Conservation (phyloP, 805 yeast species). For the Kodamaea kaohsiungensis region DNA sequence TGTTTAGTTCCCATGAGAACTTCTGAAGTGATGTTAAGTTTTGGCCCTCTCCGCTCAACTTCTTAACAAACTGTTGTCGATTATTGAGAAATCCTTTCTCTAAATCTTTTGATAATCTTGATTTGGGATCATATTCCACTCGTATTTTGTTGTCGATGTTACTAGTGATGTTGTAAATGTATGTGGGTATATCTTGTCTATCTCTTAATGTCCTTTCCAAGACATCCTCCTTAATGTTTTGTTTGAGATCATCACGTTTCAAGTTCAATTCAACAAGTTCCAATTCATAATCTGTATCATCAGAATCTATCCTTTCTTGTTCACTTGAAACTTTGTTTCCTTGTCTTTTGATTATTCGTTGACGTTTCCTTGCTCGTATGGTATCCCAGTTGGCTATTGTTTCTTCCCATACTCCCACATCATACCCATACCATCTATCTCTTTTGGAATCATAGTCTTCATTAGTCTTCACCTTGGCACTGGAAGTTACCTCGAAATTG, state of each 20-base stretch:
- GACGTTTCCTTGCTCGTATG: constrained; percentile 23
- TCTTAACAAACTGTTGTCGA: constrained; percentile 52
- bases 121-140: constrained; percentile 55
- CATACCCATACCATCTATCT: constrained; percentile 83
- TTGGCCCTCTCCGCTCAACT: constrained; percentile 43
- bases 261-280: constrained; percentile 40
- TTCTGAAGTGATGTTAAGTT: constrained; percentile 27
- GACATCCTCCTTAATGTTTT: constrained; percentile 30
- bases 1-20: constrained; percentile 37
- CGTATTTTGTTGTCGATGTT: constrained; percentile 21
- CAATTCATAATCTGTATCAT: constrained; percentile 42
- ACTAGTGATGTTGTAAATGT: constrained; percentile 50
- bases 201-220: constrained; percentile 55
- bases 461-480: constrained; percentile 19
- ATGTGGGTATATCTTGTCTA: constrained; percentile 72
- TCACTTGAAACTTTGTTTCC: neutral
- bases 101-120: constrained; percentile 38
- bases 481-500: constrained; percentile 25
- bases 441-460: constrained; percentile 67
- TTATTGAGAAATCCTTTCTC: constrained; percentile 35
- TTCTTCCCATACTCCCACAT: constrained; percentile 59
- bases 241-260: constrained; percentile 23
- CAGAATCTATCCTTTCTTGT: constrained; percentile 25
- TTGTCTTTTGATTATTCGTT: constrained; percentile 4
- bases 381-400: constrained; percentile 49